phyloP scores from a whole-genome alignment of 2,329 filamentous ascomycete species.

The Plenodomus lindquistii region DNA sequence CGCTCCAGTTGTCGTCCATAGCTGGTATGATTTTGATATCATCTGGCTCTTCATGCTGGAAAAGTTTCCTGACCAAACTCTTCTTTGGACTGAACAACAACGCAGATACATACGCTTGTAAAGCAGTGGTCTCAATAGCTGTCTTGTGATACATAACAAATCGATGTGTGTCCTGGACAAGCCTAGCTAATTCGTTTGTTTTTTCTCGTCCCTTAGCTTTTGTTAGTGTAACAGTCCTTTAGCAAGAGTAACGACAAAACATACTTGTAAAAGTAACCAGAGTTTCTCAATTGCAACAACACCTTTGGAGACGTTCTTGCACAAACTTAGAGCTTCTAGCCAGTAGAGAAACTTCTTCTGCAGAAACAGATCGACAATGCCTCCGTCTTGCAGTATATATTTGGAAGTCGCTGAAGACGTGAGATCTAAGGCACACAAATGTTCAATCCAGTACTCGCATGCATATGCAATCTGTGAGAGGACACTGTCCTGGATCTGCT shows the following conservation, averaged over 20 bases:
- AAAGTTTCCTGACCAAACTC: constrained; percentile 16
- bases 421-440: constrained; percentile 26
- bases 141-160: constrained; percentile 29
- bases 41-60: constrained; percentile 20
- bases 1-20: constrained; percentile 10
- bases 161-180: constrained; percentile 17
- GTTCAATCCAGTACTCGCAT: constrained; percentile 43
- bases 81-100: constrained; percentile 24
- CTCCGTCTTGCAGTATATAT: constrained; percentile 5
- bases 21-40: constrained; percentile 12
- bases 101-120: constrained; percentile 29
- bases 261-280: constrained; percentile 9
- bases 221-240: neutral
- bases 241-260: neutral
- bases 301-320: constrained; percentile 9
- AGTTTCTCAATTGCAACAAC: constrained; percentile 15
- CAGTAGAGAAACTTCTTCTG: constrained; percentile 9
- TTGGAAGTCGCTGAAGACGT: constrained; percentile 1
- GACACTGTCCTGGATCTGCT: neutral
- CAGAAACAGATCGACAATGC: constrained; percentile 10
- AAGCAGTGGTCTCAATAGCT: constrained; percentile 21
- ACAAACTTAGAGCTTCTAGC: constrained; percentile 14
- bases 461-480: constrained; percentile 17
- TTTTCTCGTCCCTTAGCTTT: neutral
- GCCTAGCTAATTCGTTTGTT: neutral